Evolutionary conservation across 23 red algal genomes (phyloP).

Genomic region (Gracilaria domingensis): DNA sequence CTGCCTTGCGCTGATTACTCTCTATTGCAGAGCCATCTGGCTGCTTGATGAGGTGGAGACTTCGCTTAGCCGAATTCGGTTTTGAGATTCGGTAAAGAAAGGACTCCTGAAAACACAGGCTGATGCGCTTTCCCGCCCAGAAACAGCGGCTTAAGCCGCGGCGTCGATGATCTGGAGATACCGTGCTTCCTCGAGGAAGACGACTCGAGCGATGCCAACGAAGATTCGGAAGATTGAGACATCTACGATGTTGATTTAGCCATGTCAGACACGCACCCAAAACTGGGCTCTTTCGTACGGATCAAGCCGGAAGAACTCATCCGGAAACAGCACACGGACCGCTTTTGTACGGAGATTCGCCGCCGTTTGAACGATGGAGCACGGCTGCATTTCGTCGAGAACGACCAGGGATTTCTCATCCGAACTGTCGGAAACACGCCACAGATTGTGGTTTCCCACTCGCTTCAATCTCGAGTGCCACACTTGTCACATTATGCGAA

Average conservation of each 20-base stretch:
- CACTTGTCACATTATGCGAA: constrained; percentile 22
- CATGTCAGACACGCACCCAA: background rate
- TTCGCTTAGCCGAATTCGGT: background rate
- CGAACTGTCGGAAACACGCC: background rate
- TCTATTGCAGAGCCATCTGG: background rate
- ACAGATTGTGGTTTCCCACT: constrained; percentile 36
- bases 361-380: background rate
- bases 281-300: background rate
- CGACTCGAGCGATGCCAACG: background rate
- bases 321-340: constrained; percentile 16
- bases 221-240: background rate
- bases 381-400: background rate
- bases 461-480: background rate
- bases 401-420: background rate
- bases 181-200: background rate
- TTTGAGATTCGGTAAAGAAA: background rate
- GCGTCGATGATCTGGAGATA: constrained; percentile 1
- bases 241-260: background rate
- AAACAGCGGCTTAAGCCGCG: background rate
- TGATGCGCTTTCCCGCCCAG: constrained; percentile 10
- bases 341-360: constrained; percentile 1
- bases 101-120: constrained; percentile 10
- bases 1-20: background rate
- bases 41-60: background rate
- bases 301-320: constrained; percentile 32